Percentiles rank a stretch among this genome's conserved stretches.
These are phyloP conservation scores for Rutstroemia sp. DNA, from an alignment of 2,329 filamentous ascomycete species.

Conservation along the genomic window DNA sequence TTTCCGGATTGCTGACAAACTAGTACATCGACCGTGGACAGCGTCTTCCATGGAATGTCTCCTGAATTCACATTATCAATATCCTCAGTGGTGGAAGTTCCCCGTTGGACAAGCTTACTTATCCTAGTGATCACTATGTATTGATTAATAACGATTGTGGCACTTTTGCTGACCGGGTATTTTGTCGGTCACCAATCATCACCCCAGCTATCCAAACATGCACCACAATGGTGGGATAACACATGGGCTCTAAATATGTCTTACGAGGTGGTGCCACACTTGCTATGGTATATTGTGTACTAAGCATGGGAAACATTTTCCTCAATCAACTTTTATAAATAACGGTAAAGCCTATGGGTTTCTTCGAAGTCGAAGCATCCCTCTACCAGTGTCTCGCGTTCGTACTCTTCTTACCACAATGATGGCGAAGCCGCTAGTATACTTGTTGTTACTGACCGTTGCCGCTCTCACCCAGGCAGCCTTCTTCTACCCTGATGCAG, in stretches of 20 bases:
- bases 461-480: not conserved
- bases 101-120: not conserved
- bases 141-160: not conserved
- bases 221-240: not conserved
- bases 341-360: too few relatives aligned
- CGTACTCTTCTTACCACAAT: not conserved
- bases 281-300: not conserved
- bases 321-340: too few relatives aligned
- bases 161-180: not conserved
- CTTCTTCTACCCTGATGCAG: conserved; percentile 18
- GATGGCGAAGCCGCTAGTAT: not conserved
- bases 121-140: not conserved
- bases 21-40: too few relatives aligned
- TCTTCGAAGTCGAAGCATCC: too few relatives aligned
- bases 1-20: too few relatives aligned
- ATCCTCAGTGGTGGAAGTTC: too few relatives aligned
- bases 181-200: not conserved
- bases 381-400: not conserved
- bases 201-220: not conserved
- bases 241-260: not conserved
- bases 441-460: not conserved
- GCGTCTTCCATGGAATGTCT: too few relatives aligned
- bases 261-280: not conserved
- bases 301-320: too few relatives aligned
- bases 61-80: too few relatives aligned